These are phyloP conservation scores for Nowakowskiella sp. DNA, from an alignment of 192 early-diverging fungal genomes.

Conservation along the genomic window DNA sequence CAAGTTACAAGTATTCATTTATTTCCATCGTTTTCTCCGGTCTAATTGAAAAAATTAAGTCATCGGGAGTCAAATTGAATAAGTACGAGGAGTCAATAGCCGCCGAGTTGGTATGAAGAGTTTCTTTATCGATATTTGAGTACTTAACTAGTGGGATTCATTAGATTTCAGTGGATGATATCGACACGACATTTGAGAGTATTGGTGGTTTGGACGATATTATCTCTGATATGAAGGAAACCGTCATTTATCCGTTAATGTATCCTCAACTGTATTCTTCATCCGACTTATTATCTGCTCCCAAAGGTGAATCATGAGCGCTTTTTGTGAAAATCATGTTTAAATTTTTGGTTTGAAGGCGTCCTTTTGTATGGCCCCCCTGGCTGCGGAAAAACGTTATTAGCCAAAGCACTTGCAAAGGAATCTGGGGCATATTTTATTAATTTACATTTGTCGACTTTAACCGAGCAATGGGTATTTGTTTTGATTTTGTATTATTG, in stretches of 20 bases:
- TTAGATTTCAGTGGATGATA: constrained; percentile 4
- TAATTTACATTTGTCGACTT: constrained; percentile 91
- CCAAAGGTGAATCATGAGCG: constrained; percentile 66
- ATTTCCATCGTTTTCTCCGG: not conserved
- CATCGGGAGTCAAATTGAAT: constrained; percentile 64
- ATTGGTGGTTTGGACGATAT: constrained; percentile 92
- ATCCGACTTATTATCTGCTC: constrained; percentile 81
- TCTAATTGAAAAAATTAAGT: constrained; percentile 1
- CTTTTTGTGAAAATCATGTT: constrained; percentile 9
- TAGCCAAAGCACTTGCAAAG: constrained; percentile 94
- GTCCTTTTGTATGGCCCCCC: constrained; percentile 1
- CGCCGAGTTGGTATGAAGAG: constrained; percentile 69
- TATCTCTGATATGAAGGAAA: constrained; percentile 83
- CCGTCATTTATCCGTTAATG: constrained; percentile 91
- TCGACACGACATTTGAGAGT: constrained; percentile 38
- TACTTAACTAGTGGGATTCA: not conserved
- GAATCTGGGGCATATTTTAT: constrained; percentile 98
- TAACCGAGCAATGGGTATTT: constrained; percentile 87
- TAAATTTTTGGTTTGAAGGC: constrained; percentile 3
- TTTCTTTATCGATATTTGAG: not conserved
- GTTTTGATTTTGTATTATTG: not conserved
- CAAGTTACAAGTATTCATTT: constrained; percentile 1
- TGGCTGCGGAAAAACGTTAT: constrained; percentile 96
- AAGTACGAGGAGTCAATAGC: constrained; percentile 94
- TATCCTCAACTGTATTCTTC: constrained; percentile 86